A percentile compares a stretch with the other conserved stretches of the same genome.
phyloP scores from a whole-genome alignment of 2,329 filamentous ascomycete species.

The Neofusicoccum parvum region DNA sequence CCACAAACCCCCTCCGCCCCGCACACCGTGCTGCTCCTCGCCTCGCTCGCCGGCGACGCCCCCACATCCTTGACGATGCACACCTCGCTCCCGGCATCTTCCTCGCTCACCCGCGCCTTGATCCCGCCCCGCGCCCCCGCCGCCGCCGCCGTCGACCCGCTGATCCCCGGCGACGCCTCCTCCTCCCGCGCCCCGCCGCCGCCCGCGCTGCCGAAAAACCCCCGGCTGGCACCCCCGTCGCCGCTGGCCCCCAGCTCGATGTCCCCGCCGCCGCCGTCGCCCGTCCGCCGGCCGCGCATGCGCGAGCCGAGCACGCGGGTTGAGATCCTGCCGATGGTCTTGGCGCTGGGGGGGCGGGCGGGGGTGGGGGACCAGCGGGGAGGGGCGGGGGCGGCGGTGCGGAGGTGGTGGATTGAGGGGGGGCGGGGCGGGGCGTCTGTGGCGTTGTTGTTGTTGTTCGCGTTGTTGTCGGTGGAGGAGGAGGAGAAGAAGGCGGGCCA shows the following conservation, averaged over 20 bases:
- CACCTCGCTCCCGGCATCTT: not conserved
- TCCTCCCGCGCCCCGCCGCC: not conserved
- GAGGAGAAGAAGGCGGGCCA: not conserved
- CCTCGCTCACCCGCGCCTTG: not conserved
- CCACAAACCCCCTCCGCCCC: not conserved
- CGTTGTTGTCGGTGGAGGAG: no score
- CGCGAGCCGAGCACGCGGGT: not conserved
- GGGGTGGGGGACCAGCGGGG: not conserved
- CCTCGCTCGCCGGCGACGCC: not conserved
- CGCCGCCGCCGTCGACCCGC: not conserved
- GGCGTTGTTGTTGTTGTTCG: no score
- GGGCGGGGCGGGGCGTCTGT: not conserved
- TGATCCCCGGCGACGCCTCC: not conserved
- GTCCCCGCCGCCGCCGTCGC: no score
- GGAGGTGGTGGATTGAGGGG: not conserved
- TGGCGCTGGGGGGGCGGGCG: not conserved
- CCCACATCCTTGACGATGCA: not conserved
- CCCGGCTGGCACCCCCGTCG: not conserved
- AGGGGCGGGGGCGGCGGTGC: not conserved
- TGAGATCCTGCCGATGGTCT: no score
- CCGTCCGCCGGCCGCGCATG: no score
- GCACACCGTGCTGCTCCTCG: conserved; percentile 1
- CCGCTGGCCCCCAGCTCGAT: not conserved
- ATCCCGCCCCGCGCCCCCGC: not conserved
- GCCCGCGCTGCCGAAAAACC: not conserved